Percentiles rank a stretch among this genome's conserved stretches.
Conservation (phyloP, 2,329 filamentous ascomycete species). For the Fusarium secorum region DNA sequence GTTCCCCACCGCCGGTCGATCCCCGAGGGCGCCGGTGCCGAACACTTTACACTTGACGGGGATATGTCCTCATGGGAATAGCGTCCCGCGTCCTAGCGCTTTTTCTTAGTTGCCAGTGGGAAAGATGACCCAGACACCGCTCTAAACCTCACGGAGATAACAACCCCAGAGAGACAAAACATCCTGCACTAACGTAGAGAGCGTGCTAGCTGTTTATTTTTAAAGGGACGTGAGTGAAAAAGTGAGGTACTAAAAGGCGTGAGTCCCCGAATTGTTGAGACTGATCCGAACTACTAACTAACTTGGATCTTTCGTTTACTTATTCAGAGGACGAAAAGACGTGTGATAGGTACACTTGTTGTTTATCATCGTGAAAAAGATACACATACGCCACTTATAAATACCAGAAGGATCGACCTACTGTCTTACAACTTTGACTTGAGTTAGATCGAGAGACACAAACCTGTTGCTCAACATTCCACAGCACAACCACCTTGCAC, state of each 20-base stretch:
- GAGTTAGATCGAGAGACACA: background rate
- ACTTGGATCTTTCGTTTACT: background rate
- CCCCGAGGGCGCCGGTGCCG: constrained; percentile 31
- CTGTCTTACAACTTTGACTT: background rate
- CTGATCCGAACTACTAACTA: background rate
- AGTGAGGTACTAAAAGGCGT: background rate
- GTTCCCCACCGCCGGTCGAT: constrained; percentile 22
- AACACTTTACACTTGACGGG: constrained; percentile 14
- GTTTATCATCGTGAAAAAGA: background rate
- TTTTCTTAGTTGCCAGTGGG: background rate
- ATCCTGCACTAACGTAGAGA: background rate
- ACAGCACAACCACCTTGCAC: background rate
- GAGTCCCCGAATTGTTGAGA: background rate
- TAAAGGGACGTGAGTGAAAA: background rate
- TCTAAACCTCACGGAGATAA: constrained; percentile 24
- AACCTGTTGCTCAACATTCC: background rate
- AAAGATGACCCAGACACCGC: background rate
- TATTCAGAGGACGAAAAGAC: background rate
- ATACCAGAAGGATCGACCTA: background rate
- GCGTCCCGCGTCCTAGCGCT: constrained; percentile 24
- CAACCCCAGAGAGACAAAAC: constrained; percentile 28
- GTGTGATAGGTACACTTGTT: background rate
- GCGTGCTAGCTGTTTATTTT: background rate
- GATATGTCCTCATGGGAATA: constrained; percentile 41
- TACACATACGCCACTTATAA: background rate